These are phyloP conservation scores for Cercis canadensis DNA, from an alignment of 306 rosid genomes.

Conservation along the genomic window DNA sequence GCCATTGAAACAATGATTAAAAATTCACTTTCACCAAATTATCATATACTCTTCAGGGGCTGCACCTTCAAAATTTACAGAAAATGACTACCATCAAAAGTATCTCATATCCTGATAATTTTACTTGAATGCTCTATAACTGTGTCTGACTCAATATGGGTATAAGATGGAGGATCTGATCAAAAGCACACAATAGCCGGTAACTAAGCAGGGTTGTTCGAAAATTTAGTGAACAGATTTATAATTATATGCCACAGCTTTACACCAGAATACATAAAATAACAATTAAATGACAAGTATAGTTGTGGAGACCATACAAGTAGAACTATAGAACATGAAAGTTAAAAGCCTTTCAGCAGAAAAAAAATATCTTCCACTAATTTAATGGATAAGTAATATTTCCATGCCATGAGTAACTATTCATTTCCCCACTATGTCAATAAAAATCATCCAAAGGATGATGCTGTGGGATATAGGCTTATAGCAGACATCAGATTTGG, in stretches of 20 bases:
- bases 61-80: not conserved
- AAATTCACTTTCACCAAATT: not conserved
- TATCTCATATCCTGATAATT: conserved; percentile 14
- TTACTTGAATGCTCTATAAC: not conserved
- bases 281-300: not conserved
- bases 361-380: conserved; percentile 8
- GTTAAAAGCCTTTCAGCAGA: not conserved
- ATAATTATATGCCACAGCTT: conserved; percentile 7
- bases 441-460: not conserved
- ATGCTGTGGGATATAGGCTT: not conserved
- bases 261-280: not conserved
- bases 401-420: not conserved
- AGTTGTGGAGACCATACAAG: not conserved
- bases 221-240: conserved; percentile 8
- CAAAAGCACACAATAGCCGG: not conserved
- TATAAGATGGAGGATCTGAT: not conserved
- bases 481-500: too few species aligned
- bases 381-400: not conserved
- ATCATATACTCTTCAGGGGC: not conserved
- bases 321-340: not conserved
- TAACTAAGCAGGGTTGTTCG: not conserved
- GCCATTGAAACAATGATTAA: not conserved
- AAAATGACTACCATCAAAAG: conserved; percentile 3
- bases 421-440: not conserved
- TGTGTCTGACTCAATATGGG: conserved; percentile 3